These are phyloP conservation scores for Boletus subparvulus DNA, from an alignment of 768 basidiomycete species.

Conservation along the genomic window DNA sequence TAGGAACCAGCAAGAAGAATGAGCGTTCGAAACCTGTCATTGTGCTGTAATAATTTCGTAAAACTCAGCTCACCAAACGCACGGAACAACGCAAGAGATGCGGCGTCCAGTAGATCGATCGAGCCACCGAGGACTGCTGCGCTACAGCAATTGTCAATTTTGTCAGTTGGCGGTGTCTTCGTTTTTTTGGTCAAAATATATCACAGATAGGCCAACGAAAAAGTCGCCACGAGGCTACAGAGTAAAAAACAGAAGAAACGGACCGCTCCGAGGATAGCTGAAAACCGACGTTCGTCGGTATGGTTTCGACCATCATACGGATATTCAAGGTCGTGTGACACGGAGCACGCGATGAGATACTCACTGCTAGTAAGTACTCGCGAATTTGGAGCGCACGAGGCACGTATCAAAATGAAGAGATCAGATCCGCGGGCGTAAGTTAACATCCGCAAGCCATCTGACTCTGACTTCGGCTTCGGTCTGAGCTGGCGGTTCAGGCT, in stretches of 20 bases:
- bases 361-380: background rate
- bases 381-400: slow-evolving; percentile 26
- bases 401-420: slow-evolving; percentile 19
- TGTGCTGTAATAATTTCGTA: slow-evolving; percentile 34
- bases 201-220: slow-evolving; percentile 6
- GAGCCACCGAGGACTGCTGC: slow-evolving; percentile 10
- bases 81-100: slow-evolving; percentile 18
- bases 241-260: background rate
- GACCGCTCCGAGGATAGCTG: background rate
- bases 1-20: slow-evolving; percentile 13
- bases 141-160: slow-evolving; percentile 20
- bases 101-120: slow-evolving; percentile 11
- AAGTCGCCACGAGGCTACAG: background rate
- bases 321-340: slow-evolving; percentile 3
- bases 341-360: slow-evolving; percentile 7
- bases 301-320: background rate
- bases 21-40: slow-evolving; percentile 18
- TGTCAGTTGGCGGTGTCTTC: slow-evolving; percentile 5
- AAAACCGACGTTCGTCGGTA: background rate
- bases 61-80: slow-evolving; percentile 25
- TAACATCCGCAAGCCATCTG: slow-evolving; percentile 14
- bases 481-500: slow-evolving; percentile 17
- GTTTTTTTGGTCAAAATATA: slow-evolving; percentile 5
- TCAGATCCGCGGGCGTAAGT: slow-evolving; percentile 36
- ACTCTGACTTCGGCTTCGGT: slow-evolving; percentile 16